Evolutionary conservation across 495 filamentous ascomycete species (phyloP).

Genomic region (Penicillium simplicissimum): DNA sequence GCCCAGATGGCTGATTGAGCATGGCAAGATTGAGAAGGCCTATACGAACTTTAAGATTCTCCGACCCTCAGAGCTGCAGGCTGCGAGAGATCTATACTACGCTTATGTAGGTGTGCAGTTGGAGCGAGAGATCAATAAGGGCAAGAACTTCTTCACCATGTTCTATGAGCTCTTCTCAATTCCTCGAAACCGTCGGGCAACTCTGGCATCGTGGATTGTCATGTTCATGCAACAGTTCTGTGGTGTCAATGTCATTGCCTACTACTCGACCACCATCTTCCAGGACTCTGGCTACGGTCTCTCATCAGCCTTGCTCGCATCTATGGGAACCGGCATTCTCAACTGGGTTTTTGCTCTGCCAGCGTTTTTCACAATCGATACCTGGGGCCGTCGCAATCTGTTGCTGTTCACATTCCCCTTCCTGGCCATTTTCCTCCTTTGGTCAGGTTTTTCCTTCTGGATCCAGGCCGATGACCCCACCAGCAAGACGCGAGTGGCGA

Average conservation of each 20-base stretch:
- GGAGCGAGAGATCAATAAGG: constrained; percentile 46
- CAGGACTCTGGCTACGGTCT: constrained; percentile 45
- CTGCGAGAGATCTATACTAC: constrained; percentile 57
- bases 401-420: constrained; percentile 52
- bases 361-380: constrained; percentile 69
- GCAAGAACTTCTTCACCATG: constrained; percentile 49
- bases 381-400: constrained; percentile 64
- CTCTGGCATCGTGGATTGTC: constrained; percentile 50
- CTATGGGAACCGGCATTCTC: constrained; percentile 64
- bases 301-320: constrained; percentile 52
- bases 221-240: constrained; percentile 57
- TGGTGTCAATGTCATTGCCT: constrained; percentile 55
- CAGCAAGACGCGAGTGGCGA: constrained; percentile 42
- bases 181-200: constrained; percentile 55
- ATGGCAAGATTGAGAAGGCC: constrained; percentile 45
- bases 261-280: constrained; percentile 60
- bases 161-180: constrained; percentile 55
- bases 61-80: constrained; percentile 44
- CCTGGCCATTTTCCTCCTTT: constrained; percentile 39
- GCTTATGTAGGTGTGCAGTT: constrained; percentile 48
- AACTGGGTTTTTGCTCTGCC: constrained; percentile 68
- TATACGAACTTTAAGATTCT: constrained; percentile 38
- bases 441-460: constrained; percentile 58
- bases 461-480: too few species aligned
- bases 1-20: constrained; percentile 66